A percentile compares a stretch with the other conserved stretches of the same genome.
Evolutionary conservation across 257 asterid genomes (phyloP).

Genomic region (Solanum raphanifolium): DNA sequence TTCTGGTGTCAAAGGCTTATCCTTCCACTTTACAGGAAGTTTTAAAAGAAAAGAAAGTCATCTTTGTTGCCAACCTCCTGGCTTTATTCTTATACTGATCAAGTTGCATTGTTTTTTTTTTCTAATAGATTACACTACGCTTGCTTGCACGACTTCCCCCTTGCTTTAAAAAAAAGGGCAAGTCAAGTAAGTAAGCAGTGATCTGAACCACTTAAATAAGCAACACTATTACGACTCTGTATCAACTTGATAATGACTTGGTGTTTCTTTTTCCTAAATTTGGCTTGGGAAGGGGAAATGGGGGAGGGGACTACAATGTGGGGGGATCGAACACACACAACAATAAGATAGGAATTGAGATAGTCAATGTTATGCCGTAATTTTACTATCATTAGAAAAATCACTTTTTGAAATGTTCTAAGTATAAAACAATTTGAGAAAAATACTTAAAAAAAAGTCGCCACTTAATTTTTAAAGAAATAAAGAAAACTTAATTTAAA

Average conservation of each 20-base stretch:
- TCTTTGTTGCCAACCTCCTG: not conserved
- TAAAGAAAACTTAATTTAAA: no score
- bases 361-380: not conserved
- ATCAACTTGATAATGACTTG: no score
- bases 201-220: not conserved
- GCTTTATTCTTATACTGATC: not conserved
- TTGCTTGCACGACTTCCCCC: not conserved
- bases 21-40: not conserved
- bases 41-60: not conserved
- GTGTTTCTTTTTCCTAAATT: not conserved
- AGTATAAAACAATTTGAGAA: no score
- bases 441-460: no score
- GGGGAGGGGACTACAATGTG: not conserved
- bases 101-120: not conserved
- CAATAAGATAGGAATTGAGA: not conserved
- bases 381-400: no score
- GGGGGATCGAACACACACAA: not conserved
- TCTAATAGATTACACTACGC: not conserved
- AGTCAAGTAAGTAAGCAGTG: not conserved
- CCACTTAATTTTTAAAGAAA: no score
- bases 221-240: not conserved
- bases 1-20: not conserved
- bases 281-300: not conserved
- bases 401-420: no score
- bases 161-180: no score